A percentile compares a stretch with the other conserved stretches of the same genome.
phyloP scores from a whole-genome alignment of 1,139 yeast species.

The Debaryomycetaceae sp. region DNA sequence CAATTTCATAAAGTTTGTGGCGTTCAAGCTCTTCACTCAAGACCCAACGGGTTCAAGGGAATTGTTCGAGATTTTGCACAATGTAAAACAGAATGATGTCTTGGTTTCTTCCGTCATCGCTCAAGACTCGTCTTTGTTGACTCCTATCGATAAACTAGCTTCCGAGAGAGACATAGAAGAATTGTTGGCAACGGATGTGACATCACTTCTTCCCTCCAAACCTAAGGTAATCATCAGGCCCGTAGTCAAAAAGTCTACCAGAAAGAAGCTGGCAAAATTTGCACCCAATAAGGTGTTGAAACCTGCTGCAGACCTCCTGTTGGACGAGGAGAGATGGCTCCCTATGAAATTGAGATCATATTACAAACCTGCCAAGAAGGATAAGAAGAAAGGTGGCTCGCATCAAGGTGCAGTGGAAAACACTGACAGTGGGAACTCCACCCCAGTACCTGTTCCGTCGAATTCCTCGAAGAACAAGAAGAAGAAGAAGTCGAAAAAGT shows the following conservation, averaged over 20 bases:
- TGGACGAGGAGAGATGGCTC: constrained; percentile 77
- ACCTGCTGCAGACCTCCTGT: constrained; percentile 25
- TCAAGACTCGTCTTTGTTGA: constrained; percentile 21
- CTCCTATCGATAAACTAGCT: constrained; percentile 35
- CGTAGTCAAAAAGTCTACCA: constrained; percentile 14
- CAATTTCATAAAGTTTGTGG: constrained; percentile 46
- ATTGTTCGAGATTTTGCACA: constrained; percentile 30
- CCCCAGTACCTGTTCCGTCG: constrained; percentile 13
- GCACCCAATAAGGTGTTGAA: constrained; percentile 35
- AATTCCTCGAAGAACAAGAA: constrained; percentile 17
- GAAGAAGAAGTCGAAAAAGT: constrained; percentile 35
- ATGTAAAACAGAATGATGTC: constrained; percentile 25
- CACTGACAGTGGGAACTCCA: constrained; percentile 12
- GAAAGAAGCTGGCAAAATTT: constrained; percentile 29
- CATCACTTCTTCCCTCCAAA: constrained; percentile 16
- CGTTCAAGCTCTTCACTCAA: constrained; percentile 42
- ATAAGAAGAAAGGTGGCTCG: constrained; percentile 65
- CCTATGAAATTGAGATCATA: constrained; percentile 82
- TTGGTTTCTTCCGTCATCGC: constrained; percentile 31
- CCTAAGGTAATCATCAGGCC: constrained; percentile 7
- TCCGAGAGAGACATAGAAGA: constrained; percentile 20
- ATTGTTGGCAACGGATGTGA: constrained; percentile 25
- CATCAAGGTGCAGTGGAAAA: constrained; percentile 59
- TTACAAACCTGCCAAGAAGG: constrained; percentile 72
- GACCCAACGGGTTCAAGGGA: constrained; percentile 23